A percentile compares a stretch with the other conserved stretches of the same genome.
Conservation (phyloP, 2,329 filamentous ascomycete genomes). For the Aspergillus oerlinghausenensis region DNA sequence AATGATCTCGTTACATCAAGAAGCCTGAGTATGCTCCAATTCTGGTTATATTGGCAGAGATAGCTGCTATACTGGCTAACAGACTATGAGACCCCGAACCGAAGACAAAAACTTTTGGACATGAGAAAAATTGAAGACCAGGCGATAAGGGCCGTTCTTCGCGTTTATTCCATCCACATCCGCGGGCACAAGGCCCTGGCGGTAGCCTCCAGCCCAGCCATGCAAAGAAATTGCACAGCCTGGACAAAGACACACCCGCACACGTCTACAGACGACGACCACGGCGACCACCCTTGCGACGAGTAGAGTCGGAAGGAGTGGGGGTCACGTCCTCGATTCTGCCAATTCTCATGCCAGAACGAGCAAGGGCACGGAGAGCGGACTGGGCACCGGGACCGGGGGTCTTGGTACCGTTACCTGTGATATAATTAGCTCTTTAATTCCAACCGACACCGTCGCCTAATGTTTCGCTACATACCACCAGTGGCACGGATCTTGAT, state of each 20-base stretch:
- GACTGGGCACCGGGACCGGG: constrained; percentile 98
- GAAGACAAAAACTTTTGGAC: constrained; percentile 29
- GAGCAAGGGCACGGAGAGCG: constrained; percentile 95
- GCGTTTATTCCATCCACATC: constrained; percentile 49
- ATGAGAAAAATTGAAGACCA: constrained; percentile 47
- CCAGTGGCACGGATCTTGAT: constrained; percentile 99
- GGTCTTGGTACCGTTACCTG: constrained; percentile 99
- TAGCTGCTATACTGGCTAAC: constrained; percentile 19
- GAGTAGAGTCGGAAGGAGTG: constrained; percentile 97
- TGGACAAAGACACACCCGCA: constrained; percentile 29
- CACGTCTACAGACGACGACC: constrained; percentile 95
- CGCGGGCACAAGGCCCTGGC: constrained; percentile 30
- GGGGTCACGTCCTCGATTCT: constrained; percentile 99
- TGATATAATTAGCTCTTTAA: not conserved
- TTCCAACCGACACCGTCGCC: not conserved
- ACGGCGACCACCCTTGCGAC: constrained; percentile 99
- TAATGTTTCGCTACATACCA: constrained; percentile 54
- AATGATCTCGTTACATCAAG: not conserved
- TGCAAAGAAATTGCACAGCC: constrained; percentile 22
- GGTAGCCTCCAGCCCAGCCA: constrained; percentile 31
- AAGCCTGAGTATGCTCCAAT: constrained; percentile 9
- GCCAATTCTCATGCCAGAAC: constrained; percentile 99
- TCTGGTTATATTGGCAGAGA: constrained; percentile 13
- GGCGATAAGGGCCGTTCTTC: constrained; percentile 49
- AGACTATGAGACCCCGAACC: constrained; percentile 23